A percentile compares a stretch with the other conserved stretches of the same genome.
These are phyloP conservation scores for Diaporthe ampelina DNA, from an alignment of 2,329 filamentous ascomycete species.

Conservation along the genomic window DNA sequence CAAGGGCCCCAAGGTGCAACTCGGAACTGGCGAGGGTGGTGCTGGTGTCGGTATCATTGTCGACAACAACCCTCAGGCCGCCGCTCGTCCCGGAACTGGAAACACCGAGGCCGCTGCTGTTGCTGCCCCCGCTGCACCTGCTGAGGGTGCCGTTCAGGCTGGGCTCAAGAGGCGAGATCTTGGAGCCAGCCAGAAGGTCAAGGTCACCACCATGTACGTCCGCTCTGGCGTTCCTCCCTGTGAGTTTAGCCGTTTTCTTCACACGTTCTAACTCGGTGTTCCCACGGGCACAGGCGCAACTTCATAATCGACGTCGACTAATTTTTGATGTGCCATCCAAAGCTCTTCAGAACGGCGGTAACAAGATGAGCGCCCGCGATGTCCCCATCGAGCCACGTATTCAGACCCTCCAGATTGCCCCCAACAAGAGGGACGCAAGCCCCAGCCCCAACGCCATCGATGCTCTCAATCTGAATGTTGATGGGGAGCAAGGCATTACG, in stretches of 20 bases:
- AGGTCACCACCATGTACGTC: slow-evolving; percentile 63
- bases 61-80: slow-evolving; percentile 48
- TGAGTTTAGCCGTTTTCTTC: slow-evolving; percentile 50
- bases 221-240: slow-evolving; percentile 58
- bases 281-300: slow-evolving; percentile 24
- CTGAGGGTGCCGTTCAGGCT: not conserved
- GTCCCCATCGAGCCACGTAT: slow-evolving; percentile 37
- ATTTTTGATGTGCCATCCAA: not conserved
- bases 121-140: not conserved
- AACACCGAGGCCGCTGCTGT: slow-evolving; percentile 25
- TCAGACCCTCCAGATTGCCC: slow-evolving; percentile 39
- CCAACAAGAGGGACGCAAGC: slow-evolving; percentile 38
- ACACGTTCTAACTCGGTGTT: not conserved
- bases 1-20: slow-evolving; percentile 62
- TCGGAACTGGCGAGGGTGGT: slow-evolving; percentile 59
- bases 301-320: slow-evolving; percentile 29
- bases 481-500: slow-evolving; percentile 58
- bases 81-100: slow-evolving; percentile 41
- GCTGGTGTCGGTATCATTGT: slow-evolving; percentile 56
- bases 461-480: slow-evolving; percentile 60
- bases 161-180: slow-evolving; percentile 44
- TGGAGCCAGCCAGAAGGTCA: slow-evolving; percentile 53
- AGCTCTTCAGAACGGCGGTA: slow-evolving; percentile 48
- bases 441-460: slow-evolving; percentile 52
- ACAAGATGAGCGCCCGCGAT: slow-evolving; percentile 42